These are phyloP conservation scores for Phaseolus lunatus DNA, from an alignment of 306 rosid genomes.

Conservation along the genomic window DNA sequence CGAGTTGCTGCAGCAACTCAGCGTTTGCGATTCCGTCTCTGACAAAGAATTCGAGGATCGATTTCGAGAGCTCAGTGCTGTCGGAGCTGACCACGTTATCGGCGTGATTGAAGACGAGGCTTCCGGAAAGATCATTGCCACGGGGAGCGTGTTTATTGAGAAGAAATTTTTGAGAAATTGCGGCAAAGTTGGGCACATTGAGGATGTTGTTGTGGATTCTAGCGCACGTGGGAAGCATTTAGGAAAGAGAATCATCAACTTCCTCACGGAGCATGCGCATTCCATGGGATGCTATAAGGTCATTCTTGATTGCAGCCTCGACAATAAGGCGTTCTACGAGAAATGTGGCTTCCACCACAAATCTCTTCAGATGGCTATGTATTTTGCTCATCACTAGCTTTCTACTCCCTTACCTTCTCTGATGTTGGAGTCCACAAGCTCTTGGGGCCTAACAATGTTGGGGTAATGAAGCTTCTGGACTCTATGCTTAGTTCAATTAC, in stretches of 20 bases:
- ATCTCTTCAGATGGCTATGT: constrained; percentile 75
- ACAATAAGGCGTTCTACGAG: constrained; percentile 67
- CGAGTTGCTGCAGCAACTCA: constrained; percentile 72
- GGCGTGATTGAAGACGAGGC: constrained; percentile 68
- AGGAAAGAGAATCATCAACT: constrained; percentile 60
- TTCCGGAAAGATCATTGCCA: constrained; percentile 66
- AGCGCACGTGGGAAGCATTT: constrained; percentile 62
- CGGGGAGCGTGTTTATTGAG: constrained; percentile 65
- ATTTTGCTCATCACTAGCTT: constrained; percentile 56
- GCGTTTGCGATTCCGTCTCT: constrained; percentile 71
- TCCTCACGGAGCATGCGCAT: constrained; percentile 70
- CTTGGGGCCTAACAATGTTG: constrained; percentile 91
- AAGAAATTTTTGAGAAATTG: constrained; percentile 79
- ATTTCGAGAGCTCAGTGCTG: constrained; percentile 60
- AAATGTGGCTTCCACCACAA: constrained; percentile 76
- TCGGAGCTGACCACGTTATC: constrained; percentile 72
- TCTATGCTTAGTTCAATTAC: constrained; percentile 28
- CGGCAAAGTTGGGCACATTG: constrained; percentile 79
- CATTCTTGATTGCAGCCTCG: constrained; percentile 78
- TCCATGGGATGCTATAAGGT: constrained; percentile 79
- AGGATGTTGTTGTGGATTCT: constrained; percentile 82
- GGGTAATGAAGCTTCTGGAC: constrained; percentile 61
- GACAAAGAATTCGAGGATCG: constrained; percentile 72
- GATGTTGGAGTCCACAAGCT: constrained; percentile 74
- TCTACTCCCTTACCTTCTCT: not conserved